Conservation (phyloP, 768 basidiomycete genomes). For the Tubosaeta brunneosetosa region DNA sequence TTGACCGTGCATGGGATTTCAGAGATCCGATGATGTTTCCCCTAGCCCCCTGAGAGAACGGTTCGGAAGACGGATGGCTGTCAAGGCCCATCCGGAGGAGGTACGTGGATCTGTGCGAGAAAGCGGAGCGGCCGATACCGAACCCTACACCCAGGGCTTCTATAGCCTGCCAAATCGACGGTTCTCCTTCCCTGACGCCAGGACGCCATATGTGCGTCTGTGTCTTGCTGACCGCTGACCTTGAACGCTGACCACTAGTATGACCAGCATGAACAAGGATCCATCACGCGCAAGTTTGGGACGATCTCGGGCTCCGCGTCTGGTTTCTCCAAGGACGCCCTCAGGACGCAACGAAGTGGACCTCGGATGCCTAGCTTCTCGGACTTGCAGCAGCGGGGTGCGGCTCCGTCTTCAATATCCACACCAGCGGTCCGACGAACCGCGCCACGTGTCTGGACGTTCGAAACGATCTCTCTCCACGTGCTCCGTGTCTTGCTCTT, state of each 20-base stretch:
- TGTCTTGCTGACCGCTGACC: background rate
- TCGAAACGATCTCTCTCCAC: background rate
- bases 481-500: slow-evolving; percentile 23
- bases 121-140: background rate
- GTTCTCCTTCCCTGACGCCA: slow-evolving; percentile 27
- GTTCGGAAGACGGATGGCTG: slow-evolving; percentile 27
- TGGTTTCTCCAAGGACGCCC: background rate
- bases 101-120: slow-evolving; percentile 10
- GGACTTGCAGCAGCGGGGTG: background rate
- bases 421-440: background rate
- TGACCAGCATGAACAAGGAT: background rate
- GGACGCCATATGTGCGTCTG: slow-evolving; percentile 12
- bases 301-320: slow-evolving; percentile 24
- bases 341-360: slow-evolving; percentile 7
- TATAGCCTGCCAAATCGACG: slow-evolving; percentile 28
- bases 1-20: background rate
- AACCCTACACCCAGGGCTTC: slow-evolving; percentile 13
- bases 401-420: background rate
- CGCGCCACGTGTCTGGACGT: background rate
- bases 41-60: slow-evolving; percentile 28
- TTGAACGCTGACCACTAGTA: background rate
- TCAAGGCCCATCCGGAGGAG: slow-evolving; percentile 23
- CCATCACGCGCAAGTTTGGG: slow-evolving; percentile 19
- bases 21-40: slow-evolving; percentile 23
- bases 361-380: slow-evolving; percentile 15